phyloP scores from a whole-genome alignment of 2,329 filamentous ascomycete genomes.

The Neonectria magnoliae region DNA sequence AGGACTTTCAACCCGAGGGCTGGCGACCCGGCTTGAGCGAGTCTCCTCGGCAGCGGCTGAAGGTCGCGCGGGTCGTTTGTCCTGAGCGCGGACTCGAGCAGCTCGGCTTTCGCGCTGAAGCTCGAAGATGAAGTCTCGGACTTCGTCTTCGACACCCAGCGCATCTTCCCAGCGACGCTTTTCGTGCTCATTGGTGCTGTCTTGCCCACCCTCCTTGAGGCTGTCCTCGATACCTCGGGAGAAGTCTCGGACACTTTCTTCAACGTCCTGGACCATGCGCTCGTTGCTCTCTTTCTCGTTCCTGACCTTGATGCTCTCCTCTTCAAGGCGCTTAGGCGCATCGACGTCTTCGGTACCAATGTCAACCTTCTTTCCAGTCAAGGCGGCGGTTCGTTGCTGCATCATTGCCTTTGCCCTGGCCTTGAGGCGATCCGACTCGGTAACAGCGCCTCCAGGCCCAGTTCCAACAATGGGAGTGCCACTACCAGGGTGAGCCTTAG shows the following conservation, averaged over 20 bases:
- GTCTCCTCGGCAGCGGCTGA: slow-evolving; percentile 55
- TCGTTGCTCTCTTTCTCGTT: slow-evolving; percentile 94
- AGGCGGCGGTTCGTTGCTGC: slow-evolving; percentile 93
- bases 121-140: slow-evolving; percentile 98
- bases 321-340: slow-evolving; percentile 85
- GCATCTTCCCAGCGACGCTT: slow-evolving; percentile 94
- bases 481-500: slow-evolving; percentile 87
- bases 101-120: slow-evolving; percentile 87
- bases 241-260: slow-evolving; percentile 94
- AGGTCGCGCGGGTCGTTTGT: slow-evolving; percentile 59
- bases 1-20: slow-evolving; percentile 64
- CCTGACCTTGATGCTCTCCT: slow-evolving; percentile 83
- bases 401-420: slow-evolving; percentile 97
- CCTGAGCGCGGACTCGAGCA: slow-evolving; percentile 72
- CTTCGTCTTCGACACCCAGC: slow-evolving; percentile 93
- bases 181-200: slow-evolving; percentile 86
- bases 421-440: slow-evolving; percentile 93
- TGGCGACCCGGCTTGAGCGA: slow-evolving; percentile 49
- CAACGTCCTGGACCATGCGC: slow-evolving; percentile 94
- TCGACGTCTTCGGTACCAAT: slow-evolving; percentile 76
- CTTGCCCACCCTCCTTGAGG: slow-evolving; percentile 82
- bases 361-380: slow-evolving; percentile 85
- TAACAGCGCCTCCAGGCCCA: slow-evolving; percentile 88
- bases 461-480: slow-evolving; percentile 87
- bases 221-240: slow-evolving; percentile 84